Evolutionary conservation across 768 basidiomycete genomes (phyloP).

Genomic region (Wakefieldia striispora): DNA sequence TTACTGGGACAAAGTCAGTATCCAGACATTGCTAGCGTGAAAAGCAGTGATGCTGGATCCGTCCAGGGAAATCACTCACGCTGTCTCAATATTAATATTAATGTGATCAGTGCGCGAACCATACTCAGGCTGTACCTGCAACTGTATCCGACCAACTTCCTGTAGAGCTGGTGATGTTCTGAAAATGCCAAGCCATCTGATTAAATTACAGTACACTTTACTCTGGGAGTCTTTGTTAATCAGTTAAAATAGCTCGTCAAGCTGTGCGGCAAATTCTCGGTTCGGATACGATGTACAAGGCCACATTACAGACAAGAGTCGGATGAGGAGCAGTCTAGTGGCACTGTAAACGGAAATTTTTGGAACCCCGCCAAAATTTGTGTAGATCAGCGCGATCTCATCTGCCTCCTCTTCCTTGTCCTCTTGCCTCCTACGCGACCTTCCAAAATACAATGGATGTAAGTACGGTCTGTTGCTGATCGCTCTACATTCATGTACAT

Average conservation of each 20-base stretch:
- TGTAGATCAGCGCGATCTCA: conserved; percentile 28
- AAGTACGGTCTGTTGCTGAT: conserved; percentile 10
- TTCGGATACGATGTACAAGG: no score
- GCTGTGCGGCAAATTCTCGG: no score
- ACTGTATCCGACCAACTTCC: not conserved
- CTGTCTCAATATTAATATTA: not conserved
- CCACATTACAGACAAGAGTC: no score
- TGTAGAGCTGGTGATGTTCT: not conserved
- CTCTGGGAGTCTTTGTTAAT: no score
- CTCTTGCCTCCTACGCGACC: conserved; percentile 25
- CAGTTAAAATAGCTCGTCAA: no score
- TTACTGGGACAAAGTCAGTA: not conserved
- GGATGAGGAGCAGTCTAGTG: no score
- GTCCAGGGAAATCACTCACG: conserved; percentile 4
- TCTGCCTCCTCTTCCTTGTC: conserved; percentile 20
- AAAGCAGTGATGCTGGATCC: not conserved
- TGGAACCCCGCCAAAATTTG: conserved; percentile 61
- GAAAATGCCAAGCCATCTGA: no score
- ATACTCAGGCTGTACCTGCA: no score
- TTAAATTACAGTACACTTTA: no score
- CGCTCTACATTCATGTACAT: not conserved
- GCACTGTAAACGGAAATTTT: no score
- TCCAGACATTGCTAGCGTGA: not conserved
- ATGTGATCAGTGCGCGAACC: no score
- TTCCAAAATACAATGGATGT: conserved; percentile 27